Evolutionary conservation across 257 asterid species (phyloP).

Genomic region (Ligustrum vulgare): DNA sequence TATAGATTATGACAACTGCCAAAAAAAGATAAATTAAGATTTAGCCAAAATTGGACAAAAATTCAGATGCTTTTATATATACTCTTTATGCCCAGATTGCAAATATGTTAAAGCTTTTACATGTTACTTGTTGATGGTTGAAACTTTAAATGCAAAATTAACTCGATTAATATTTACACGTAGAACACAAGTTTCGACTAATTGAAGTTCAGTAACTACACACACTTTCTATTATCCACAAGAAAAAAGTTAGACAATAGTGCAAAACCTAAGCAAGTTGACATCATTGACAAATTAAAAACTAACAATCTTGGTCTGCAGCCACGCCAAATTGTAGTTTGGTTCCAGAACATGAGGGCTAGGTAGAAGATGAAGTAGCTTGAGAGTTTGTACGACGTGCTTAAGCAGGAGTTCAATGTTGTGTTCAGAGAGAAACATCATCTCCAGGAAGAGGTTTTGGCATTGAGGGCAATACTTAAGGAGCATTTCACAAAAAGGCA

Average conservation of each 20-base stretch:
- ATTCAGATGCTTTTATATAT: too few species aligned
- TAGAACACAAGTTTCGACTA: conserved; percentile 3
- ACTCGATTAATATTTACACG: conserved; percentile 14
- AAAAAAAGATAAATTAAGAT: too few species aligned
- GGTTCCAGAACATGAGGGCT: conserved; percentile 95
- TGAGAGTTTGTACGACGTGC: conserved; percentile 70
- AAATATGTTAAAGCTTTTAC: too few species aligned
- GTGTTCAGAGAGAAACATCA: conserved; percentile 76
- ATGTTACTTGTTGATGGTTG: too few species aligned
- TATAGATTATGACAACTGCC: too few species aligned
- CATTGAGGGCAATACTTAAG: conserved; percentile 70
- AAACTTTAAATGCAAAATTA: neutral
- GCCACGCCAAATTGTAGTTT: conserved; percentile 91
- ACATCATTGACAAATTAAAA: conserved; percentile 15
- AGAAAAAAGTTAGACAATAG: conserved; percentile 19
- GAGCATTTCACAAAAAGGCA: conserved; percentile 70
- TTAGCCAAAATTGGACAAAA: too few species aligned
- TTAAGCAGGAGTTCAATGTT: conserved; percentile 70
- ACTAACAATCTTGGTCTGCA: conserved; percentile 62
- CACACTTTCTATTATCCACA: conserved; percentile 13
- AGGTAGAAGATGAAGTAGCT: conserved; percentile 96
- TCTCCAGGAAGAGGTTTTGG: conserved; percentile 90
- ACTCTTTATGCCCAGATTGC: too few species aligned
- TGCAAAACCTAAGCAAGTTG: conserved; percentile 25
- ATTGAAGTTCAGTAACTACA: neutral